Percentiles rank a stretch among this genome's conserved stretches.
These are phyloP conservation scores for Acanthamoeba castellanii DNA, from an alignment of 208 protist genomes.

Conservation along the genomic window DNA sequence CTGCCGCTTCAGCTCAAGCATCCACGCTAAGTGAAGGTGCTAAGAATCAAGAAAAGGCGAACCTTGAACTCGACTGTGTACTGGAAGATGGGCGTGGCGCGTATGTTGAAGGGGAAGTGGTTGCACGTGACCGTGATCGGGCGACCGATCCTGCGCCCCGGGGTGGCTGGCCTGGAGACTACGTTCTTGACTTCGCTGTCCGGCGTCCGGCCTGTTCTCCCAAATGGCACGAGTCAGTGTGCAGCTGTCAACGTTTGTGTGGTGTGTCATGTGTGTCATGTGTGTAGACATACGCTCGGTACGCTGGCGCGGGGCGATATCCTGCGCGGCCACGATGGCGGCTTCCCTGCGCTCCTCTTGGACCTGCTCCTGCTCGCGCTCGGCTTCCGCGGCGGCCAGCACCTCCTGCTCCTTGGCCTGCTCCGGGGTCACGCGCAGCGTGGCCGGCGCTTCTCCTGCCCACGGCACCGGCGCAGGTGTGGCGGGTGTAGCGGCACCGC, in stretches of 20 bases:
- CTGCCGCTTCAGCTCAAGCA: no score
- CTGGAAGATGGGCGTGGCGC: conserved; percentile 25
- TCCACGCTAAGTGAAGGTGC: no score
- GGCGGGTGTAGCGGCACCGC: no score
- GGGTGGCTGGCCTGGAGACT: neutral
- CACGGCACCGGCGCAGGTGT: neutral
- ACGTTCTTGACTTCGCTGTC: neutral
- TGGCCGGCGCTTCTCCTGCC: neutral
- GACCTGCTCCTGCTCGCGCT: neutral
- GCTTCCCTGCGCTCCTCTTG: neutral
- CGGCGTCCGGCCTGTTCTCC: neutral
- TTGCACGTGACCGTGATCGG: conserved; percentile 8
- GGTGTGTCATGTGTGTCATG: neutral
- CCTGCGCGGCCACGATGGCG: neutral
- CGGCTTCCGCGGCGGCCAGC: neutral
- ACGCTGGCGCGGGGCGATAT: neutral
- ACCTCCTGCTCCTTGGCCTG: neutral
- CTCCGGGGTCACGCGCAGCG: neutral
- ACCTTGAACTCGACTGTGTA: conserved; percentile 77
- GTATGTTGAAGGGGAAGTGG: conserved; percentile 57
- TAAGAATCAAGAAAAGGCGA: neutral
- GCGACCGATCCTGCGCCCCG: neutral
- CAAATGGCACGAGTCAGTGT: neutral
- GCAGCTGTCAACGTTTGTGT: no score
- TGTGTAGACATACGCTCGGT: neutral